Evolutionary conservation across 2,329 filamentous ascomycete species (phyloP), one percentile per base, ranked within the genome.

Genomic region (Tolypocladium ovalisporum): DNA sequence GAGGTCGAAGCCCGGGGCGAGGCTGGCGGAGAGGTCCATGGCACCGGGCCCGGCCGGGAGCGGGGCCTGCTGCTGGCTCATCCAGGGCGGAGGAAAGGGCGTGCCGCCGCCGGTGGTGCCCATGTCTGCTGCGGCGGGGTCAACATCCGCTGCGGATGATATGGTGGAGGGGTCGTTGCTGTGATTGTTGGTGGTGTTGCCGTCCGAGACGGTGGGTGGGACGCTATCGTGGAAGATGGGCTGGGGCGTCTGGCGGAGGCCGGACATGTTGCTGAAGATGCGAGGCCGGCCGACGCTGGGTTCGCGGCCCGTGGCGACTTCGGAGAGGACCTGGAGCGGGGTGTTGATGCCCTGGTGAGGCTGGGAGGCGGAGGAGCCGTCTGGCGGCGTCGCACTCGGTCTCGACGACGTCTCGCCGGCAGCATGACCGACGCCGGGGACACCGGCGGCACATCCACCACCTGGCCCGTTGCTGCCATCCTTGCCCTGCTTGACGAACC

Each of bases 401-500:
- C n/a, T 51, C 17, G 35, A 22, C 9, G 32, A 37, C 27, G 27
- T 51, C 47, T 51, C 29, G 62, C 17, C 59, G 57, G 51, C 40
- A 57, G 52, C 42, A 63, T 54, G 51, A 56, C 22, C 61, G 62
- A 34, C 54, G 58, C 51, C 49, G 59, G 60, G 9, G n/a, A 40
- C 55, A 13, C 54, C 40, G 24, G 49, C 54, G 2, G 42, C 57
- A 27, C 52, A n/a, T n/a, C n/a, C 39, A 22, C 59, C 57, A 24
- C 54, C 42, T 32, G 44, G 39, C 39, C 9, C 47, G 24, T 57
- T 54, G 3, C 49, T 54, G 3, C 49, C 58, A 17, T 59, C 62
- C 57, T 74, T 72, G 55, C 69, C 71, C 58, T 80, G 76, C 62
- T 83, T 75, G 65, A 80, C 69, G 67, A 88, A 89, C 87, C 87